phyloP scores from a whole-genome alignment of 1,139 yeast species.

The Blastobotrys apis region DNA sequence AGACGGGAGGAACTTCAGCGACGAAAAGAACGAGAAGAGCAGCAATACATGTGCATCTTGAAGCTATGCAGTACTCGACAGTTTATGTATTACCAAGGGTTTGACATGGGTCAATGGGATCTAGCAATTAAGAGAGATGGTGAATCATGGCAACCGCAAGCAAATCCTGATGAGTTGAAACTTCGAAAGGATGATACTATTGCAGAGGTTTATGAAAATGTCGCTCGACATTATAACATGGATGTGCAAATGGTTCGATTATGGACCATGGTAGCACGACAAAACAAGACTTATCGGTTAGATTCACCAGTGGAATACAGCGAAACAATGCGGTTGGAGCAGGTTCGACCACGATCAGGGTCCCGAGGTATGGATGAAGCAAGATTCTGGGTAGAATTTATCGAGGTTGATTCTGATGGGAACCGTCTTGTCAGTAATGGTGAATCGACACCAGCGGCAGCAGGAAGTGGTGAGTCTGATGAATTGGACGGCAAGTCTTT shows the following conservation, averaged over 20 bases:
- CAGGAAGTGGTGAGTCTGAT: neutral
- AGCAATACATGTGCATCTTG: constrained; percentile 64
- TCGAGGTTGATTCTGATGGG: constrained; percentile 16
- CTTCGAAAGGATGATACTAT: constrained; percentile 57
- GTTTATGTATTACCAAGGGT: constrained; percentile 61
- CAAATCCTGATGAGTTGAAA: constrained; percentile 50
- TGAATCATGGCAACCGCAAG: constrained; percentile 29
- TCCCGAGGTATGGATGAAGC: constrained; percentile 29
- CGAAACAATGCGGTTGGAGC: constrained; percentile 41
- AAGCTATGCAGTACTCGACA: constrained; percentile 51
- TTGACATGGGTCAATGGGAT: constrained; percentile 56
- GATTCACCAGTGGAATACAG: constrained; percentile 47
- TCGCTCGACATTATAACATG: constrained; percentile 47
- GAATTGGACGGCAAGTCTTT: constrained; percentile 30
- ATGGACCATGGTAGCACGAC: constrained; percentile 64
- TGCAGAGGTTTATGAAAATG: constrained; percentile 45
- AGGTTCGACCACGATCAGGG: constrained; percentile 38
- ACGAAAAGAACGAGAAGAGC: constrained; percentile 72
- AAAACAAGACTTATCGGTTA: constrained; percentile 69
- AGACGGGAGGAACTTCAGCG: constrained; percentile 49
- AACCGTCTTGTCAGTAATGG: constrained; percentile 1
- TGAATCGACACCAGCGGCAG: neutral
- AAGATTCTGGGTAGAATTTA: constrained; percentile 48
- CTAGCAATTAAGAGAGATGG: constrained; percentile 11
- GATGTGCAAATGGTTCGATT: constrained; percentile 46